Evolutionary conservation across 2,329 filamentous ascomycete genomes (phyloP), one percentile per base, ranked within the genome.

Genomic region (Colletotrichum magnum): DNA sequence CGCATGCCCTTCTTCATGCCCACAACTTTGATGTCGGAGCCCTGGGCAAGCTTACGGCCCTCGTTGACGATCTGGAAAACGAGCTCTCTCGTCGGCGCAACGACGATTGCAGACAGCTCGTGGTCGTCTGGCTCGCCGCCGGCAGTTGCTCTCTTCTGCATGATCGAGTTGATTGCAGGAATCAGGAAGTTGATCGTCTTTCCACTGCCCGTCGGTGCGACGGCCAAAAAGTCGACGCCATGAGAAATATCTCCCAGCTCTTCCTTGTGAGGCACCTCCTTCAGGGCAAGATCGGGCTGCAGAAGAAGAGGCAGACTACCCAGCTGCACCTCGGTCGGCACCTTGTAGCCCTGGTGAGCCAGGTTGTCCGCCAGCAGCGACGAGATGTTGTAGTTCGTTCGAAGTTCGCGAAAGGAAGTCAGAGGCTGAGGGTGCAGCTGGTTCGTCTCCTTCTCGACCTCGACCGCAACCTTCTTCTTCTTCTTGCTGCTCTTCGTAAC

Each of bases 111-210:
- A 74, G 92, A 86, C 9, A 94, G 82, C 12, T 85, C 80, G 71
- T 89, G 87, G 52, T 78, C 76, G 74, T 67, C 74, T 57, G 78
- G 76, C 72, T 68, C 74, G 43, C 77, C 78, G 73, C 85, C 81
- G 47, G 58, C 47, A 45, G 85, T 81, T 1, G 86, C 83, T 50
- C 87, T 82, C 61, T 87, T 82, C 70, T 87, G 85, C 73, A 93
- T 84, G 50, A 97, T 90, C 53, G 89, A 87, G 76, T 97, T 92
- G 74, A 99, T 90, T 3, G 94, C 87, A 0, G 95, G 95, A 50
- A 99, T 93, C 75, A 98, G 81, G 76, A 98, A 99, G 18, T 94
- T 94, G 72, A 99, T 84, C 0, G 96, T 99, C 85, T 99, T 99
- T 52, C 96, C 96, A 78, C 95, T 98, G 26, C 96, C 96, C 0